Evolutionary conservation across 768 basidiomycete genomes (phyloP).

Genomic region (Lactarius hengduanensis): DNA sequence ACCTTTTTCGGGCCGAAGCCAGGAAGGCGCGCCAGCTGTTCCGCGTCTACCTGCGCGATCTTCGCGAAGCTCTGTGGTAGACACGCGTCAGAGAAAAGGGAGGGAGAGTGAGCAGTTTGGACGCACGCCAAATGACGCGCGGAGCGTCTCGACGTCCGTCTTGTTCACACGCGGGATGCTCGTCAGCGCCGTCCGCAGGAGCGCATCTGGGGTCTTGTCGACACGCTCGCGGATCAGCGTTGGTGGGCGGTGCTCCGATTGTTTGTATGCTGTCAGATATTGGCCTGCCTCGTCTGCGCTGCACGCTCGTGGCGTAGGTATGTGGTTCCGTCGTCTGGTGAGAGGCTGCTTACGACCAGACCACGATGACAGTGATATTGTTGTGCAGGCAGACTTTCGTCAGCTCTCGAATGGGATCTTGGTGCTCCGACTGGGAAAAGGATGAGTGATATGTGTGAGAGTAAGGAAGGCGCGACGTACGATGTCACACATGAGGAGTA

Average conservation of each 20-base stretch:
- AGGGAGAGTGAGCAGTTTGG: background rate
- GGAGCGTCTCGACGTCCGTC: constrained; percentile 92
- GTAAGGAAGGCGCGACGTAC: background rate
- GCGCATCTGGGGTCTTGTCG: constrained; percentile 83
- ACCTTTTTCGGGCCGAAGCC: constrained; percentile 96
- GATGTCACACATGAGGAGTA: constrained; percentile 89
- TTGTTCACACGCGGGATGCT: constrained; percentile 94
- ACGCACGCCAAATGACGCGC: constrained; percentile 86
- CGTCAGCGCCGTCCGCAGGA: constrained; percentile 80
- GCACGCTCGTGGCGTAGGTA: constrained; percentile 1
- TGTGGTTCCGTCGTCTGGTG: background rate
- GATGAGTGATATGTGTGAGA: too few species aligned
- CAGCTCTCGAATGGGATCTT: constrained; percentile 87
- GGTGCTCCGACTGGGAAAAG: constrained; percentile 82
- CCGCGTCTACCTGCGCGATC: constrained; percentile 69
- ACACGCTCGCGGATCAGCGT: constrained; percentile 92
- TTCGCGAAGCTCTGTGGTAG: constrained; percentile 73
- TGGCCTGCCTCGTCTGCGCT: constrained; percentile 91
- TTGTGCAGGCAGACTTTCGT: constrained; percentile 94
- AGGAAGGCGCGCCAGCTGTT: constrained; percentile 78
- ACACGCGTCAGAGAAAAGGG: constrained; percentile 5
- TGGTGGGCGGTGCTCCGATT: constrained; percentile 91
- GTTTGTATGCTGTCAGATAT: constrained; percentile 89
- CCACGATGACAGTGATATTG: constrained; percentile 86
- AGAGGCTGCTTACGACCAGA: constrained; percentile 70